Evolutionary conservation across 2,329 filamentous ascomycete genomes (phyloP), one percentile per base, ranked within the genome.

Genomic region (Nakataea oryzae): DNA sequence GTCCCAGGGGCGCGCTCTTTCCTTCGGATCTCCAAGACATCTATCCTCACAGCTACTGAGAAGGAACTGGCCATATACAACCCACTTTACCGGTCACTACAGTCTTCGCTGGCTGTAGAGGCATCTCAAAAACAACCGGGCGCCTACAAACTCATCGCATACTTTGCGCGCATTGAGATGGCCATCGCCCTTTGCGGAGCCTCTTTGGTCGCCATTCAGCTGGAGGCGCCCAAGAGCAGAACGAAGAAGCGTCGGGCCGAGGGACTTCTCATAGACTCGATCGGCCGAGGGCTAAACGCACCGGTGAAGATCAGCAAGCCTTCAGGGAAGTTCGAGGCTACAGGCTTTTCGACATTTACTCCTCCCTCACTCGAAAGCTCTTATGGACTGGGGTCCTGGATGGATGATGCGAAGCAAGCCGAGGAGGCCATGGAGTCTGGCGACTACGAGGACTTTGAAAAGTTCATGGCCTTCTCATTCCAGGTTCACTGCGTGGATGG

Each of bases 231-330:
- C 1, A 80, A 80, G 67, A 76, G 74, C 57, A 78, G 82, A n/a
- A 77, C 78, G 63, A 81, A 78, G 65, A 81, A 83, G 72, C 78
- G 81, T 50, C 81, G 81, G 54, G 75, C 78, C 1, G 81, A 84
- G 60, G 86, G 87, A 11, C 77, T 90, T 9, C 75, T 93, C 29
- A 87, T 90, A 41, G 88, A 93, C 69, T 88, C 89, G 0, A 84
- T 93, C 61, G 87, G 88, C 1, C 86, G 86, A 64, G 88, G 87
- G 3, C 75, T 83, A 6, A 68, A 78, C 34, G 54, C 60, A 26
- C 54, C 60, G 17, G 34, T 57, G 29, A 61, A 61, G 32, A 55
- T 24, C 12, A 27, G 24, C 54, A 57, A 41, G 54, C 60, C 24
- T 9, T 26, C 30, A 12, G 28, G n/a, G 24, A 29, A 73, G 5